These are phyloP conservation scores for Capronia americana DNA, from an alignment of 2,329 filamentous ascomycete genomes.

Conservation along the genomic window DNA sequence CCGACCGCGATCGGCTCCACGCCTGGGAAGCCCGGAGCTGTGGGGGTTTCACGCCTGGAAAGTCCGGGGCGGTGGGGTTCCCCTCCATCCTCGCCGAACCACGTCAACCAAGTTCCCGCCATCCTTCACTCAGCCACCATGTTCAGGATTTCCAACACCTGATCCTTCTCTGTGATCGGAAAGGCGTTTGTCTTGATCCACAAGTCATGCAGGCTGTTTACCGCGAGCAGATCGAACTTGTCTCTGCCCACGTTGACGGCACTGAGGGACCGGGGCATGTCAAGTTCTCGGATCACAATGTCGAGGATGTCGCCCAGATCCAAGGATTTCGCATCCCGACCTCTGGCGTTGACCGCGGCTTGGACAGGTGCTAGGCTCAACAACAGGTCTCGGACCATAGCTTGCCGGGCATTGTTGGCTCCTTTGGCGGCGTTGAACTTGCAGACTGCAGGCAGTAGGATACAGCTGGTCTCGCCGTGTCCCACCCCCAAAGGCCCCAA, in stretches of 20 bases:
- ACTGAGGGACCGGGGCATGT: constrained; percentile 28
- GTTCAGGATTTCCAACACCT: constrained; percentile 60
- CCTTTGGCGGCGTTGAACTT: constrained; percentile 57
- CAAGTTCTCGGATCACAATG: constrained; percentile 27
- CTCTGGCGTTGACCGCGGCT: neutral
- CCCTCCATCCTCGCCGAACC: neutral
- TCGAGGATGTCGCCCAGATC: constrained; percentile 34
- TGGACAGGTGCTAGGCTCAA: neutral
- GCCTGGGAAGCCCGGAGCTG: neutral
- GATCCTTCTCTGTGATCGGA: constrained; percentile 53
- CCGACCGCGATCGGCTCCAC: neutral
- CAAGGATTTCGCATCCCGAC: constrained; percentile 18
- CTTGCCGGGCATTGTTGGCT: constrained; percentile 52
- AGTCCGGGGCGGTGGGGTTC: neutral
- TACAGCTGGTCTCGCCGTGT: constrained; percentile 66
- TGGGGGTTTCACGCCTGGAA: neutral
- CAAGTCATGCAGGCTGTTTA: constrained; percentile 30
- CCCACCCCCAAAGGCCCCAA: constrained; percentile 62
- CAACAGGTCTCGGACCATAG: constrained; percentile 44
- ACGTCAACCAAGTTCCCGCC: neutral
- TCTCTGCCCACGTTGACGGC: constrained; percentile 31
- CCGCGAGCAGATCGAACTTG: constrained; percentile 28
- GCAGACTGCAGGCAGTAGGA: constrained; percentile 61
- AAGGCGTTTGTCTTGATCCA: constrained; percentile 46
- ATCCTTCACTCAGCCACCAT: constrained; percentile 37